Evolutionary conservation across 1,284 basidiomycete species (phyloP).

Genomic region (Pterula multifida): DNA sequence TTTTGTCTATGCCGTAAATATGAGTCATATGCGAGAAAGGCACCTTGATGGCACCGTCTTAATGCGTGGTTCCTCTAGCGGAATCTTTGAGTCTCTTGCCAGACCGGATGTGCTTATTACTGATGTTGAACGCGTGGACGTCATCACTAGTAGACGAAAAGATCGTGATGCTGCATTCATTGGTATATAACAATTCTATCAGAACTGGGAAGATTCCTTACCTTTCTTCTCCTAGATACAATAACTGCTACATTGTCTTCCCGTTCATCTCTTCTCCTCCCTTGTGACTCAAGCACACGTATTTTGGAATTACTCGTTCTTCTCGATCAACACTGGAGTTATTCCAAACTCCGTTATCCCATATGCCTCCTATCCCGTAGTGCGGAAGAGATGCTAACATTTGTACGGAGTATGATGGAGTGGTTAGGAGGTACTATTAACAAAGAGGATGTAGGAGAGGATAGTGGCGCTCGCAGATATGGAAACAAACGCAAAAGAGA

Average conservation of each 20-base stretch:
- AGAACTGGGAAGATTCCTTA: constrained; percentile 5
- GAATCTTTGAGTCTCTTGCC: constrained; percentile 79
- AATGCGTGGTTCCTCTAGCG: constrained; percentile 56
- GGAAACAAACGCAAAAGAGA: constrained; percentile 57
- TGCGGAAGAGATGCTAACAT: constrained; percentile 88
- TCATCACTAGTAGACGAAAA: constrained; percentile 79
- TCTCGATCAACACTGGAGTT: constrained; percentile 97
- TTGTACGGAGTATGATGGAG: constrained; percentile 95
- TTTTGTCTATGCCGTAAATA: constrained; percentile 88
- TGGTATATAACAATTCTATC: constrained; percentile 33
- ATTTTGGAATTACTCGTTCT: constrained; percentile 90
- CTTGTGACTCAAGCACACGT: constrained; percentile 89
- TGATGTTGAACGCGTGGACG: constrained; percentile 76
- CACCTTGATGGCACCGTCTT: constrained; percentile 93
- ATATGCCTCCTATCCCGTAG: constrained; percentile 89
- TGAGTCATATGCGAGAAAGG: constrained; percentile 95
- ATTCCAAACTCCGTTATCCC: constrained; percentile 67
- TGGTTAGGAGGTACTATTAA: constrained; percentile 94
- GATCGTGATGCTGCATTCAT: constrained; percentile 86
- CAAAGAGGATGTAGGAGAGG: constrained; percentile 78
- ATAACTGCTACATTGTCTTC: constrained; percentile 76
- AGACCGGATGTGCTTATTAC: constrained; percentile 90
- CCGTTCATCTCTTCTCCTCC: constrained; percentile 75
- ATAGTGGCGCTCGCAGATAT: constrained; percentile 37
- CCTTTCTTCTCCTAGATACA: no score